phyloP scores from a whole-genome alignment of 805 yeast genomes.

The Yamadazyma takamatsuzukensis region DNA sequence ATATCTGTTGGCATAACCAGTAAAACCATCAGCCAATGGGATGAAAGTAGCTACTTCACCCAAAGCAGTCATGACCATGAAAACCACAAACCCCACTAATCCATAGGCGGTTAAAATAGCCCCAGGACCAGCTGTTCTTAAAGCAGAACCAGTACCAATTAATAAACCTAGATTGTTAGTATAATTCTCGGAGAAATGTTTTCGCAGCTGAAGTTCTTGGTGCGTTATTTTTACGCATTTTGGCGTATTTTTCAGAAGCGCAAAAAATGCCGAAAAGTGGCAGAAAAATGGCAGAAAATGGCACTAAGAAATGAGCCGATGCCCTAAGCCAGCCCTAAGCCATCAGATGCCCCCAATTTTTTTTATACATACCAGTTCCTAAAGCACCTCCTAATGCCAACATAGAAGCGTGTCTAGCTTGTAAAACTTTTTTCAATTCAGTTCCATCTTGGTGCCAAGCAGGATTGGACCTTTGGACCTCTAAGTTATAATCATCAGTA shows the following conservation, averaged over 20 bases:
- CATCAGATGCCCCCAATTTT: neutral
- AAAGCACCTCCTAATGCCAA: slow-evolving; percentile 81
- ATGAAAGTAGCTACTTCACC: slow-evolving; percentile 69
- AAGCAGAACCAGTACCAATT: slow-evolving; percentile 71
- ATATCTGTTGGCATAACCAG: slow-evolving; percentile 61
- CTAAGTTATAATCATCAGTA: slow-evolving; percentile 47
- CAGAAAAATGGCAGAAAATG: no score
- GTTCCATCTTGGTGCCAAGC: slow-evolving; percentile 39
- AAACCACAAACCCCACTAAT: slow-evolving; percentile 68
- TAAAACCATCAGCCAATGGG: slow-evolving; percentile 64
- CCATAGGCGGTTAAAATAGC: slow-evolving; percentile 62
- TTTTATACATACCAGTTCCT: no score
- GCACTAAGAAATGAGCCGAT: no score
- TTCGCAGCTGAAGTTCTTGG: no score
- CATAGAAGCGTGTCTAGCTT: slow-evolving; percentile 64
- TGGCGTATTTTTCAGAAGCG: no score
- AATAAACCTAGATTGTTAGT: slow-evolving; percentile 47
- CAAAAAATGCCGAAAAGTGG: no score
- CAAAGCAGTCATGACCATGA: slow-evolving; percentile 62
- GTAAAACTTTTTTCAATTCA: slow-evolving; percentile 40
- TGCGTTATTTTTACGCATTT: no score
- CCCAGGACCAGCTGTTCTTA: slow-evolving; percentile 69
- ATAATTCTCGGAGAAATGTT: no score
- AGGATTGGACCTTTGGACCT: slow-evolving; percentile 45
- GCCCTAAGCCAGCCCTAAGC: slow-evolving; percentile 19